Conservation (phyloP, 495 filamentous ascomycete species). For the Chaetomium tenue region DNA sequence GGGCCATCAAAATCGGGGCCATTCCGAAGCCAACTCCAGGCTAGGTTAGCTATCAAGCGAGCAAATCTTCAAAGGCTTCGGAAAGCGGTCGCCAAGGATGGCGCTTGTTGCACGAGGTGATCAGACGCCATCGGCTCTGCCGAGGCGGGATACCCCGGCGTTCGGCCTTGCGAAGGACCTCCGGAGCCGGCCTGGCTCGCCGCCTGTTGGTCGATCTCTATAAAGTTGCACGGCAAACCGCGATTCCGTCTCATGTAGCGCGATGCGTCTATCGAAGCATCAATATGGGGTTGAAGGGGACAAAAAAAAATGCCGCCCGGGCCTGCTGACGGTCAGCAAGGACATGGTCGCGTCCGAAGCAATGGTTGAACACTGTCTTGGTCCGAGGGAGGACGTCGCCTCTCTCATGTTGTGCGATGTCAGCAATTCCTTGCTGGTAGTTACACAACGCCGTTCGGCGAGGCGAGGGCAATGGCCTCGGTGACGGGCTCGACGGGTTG, state of each 20-base stretch:
- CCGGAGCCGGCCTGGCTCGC: conserved; percentile 4
- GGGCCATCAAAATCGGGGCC: no score
- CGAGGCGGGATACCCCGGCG: conserved; percentile 6
- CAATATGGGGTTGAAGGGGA: background rate
- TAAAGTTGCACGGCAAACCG: conserved; percentile 7
- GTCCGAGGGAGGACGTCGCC: background rate
- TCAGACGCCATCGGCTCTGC: conserved; percentile 15
- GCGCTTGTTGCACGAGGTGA: conserved; percentile 17
- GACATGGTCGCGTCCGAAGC: background rate
- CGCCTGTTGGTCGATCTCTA: background rate
- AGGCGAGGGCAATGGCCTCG: background rate
- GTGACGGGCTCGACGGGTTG: background rate
- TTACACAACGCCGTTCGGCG: background rate
- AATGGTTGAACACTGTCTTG: background rate
- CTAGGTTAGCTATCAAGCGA: background rate
- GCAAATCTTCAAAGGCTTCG: conserved; percentile 5
- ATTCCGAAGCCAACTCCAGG: background rate
- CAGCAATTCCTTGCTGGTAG: conserved; percentile 1
- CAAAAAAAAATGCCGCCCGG: background rate
- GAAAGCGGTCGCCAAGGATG: conserved; percentile 1
- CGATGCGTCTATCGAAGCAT: background rate
- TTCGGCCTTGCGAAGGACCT: background rate
- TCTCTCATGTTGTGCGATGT: conserved; percentile 14
- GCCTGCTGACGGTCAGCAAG: conserved; percentile 1
- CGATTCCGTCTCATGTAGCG: background rate